Evolutionary conservation across 139 green algal genomes (phyloP).

Genomic region (Chlamydomonas asymmetrica): DNA sequence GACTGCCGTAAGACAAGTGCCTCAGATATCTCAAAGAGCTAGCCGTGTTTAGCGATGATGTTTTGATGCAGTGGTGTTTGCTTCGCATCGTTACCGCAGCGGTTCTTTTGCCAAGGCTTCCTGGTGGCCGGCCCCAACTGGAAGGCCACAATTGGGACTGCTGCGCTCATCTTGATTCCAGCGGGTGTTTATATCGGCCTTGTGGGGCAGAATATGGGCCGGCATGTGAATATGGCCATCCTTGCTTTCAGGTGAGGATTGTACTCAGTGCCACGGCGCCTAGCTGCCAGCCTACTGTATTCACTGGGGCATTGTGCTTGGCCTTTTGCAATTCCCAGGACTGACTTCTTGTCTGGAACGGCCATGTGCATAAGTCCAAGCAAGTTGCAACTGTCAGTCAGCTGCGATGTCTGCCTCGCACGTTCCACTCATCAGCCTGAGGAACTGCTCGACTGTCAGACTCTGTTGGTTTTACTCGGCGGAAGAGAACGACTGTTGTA

Average conservation of each 20-base stretch:
- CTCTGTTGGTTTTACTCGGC: slow-evolving; percentile 6
- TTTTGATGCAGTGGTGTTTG: background rate
- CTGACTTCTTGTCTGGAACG: no score
- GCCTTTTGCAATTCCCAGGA: no score
- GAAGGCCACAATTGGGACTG: slow-evolving; percentile 63
- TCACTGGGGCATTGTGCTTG: no score
- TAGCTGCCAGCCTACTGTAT: slow-evolving; percentile 30
- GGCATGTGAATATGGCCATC: slow-evolving; percentile 36
- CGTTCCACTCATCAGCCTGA: no score
- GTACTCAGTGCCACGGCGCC: background rate
- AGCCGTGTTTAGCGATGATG: no score
- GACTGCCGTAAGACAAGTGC: no score
- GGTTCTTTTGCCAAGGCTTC: slow-evolving; percentile 61
- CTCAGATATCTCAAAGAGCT: no score
- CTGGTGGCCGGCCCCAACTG: slow-evolving; percentile 76
- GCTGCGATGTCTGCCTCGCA: no score
- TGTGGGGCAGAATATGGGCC: slow-evolving; percentile 61
- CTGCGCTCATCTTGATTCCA: slow-evolving; percentile 65
- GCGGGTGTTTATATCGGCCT: slow-evolving; percentile 70
- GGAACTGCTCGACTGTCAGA: no score
- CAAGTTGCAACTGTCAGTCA: no score
- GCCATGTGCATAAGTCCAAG: no score
- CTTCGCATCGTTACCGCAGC: slow-evolving; percentile 19
- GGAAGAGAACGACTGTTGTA: background rate
- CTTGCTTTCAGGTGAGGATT: slow-evolving; percentile 60